These are phyloP conservation scores for Phytophthora nicotianae DNA, from an alignment of 352 stramenopile species.

Conservation along the genomic window DNA sequence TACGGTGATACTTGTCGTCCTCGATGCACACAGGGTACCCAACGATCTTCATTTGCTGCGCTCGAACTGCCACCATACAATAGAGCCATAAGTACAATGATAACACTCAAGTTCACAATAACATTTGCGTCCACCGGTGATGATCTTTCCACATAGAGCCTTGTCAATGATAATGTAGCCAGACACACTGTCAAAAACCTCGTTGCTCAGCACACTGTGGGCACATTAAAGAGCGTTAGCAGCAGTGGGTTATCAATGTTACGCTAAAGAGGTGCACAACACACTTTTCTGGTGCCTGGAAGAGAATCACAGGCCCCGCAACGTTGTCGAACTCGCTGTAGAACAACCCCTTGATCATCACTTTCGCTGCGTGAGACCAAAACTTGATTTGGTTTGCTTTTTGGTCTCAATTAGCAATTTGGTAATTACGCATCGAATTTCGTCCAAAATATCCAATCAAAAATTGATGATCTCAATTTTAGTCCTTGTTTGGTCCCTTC, in stretches of 20 bases:
- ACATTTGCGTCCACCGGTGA: constrained; percentile 46
- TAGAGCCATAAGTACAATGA: constrained; percentile 1
- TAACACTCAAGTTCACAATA: background rate
- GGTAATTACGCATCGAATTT: too few relatives aligned
- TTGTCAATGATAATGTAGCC: constrained; percentile 92
- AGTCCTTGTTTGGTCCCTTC: too few relatives aligned
- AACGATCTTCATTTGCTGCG: constrained; percentile 85
- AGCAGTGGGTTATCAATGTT: background rate
- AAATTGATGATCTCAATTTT: too few relatives aligned
- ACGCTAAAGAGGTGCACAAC: constrained; percentile 13
- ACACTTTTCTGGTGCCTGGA: constrained; percentile 85
- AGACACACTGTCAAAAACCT: constrained; percentile 87
- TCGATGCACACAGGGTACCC: constrained; percentile 89
- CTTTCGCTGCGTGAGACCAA: too few relatives aligned
- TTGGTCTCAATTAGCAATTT: too few relatives aligned
- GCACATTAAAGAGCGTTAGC: constrained; percentile 2
- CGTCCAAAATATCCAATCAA: too few relatives aligned
- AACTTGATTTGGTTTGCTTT: too few relatives aligned
- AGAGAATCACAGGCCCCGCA: constrained; percentile 89
- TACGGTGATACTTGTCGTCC: constrained; percentile 91
- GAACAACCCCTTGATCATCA: constrained; percentile 90
- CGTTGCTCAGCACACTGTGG: constrained; percentile 73
- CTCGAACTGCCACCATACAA: constrained; percentile 45
- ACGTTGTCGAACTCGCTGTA: constrained; percentile 94
- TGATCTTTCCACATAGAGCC: constrained; percentile 87